Evolutionary conservation across 2,329 filamentous ascomycete species (phyloP).

Genomic region (Curvularia eragrostidis): DNA sequence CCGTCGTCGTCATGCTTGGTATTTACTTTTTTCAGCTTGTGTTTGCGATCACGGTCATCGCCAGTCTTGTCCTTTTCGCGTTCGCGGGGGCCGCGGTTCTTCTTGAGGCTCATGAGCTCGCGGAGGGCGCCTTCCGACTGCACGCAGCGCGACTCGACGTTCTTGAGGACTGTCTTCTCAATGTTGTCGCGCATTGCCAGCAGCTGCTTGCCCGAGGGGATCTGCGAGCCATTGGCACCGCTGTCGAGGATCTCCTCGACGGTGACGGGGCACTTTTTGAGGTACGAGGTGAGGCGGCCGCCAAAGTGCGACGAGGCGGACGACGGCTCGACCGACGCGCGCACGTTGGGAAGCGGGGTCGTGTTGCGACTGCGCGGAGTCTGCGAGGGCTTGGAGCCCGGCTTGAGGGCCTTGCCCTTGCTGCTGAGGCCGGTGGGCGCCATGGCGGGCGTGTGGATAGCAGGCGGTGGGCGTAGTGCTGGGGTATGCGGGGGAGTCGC

Average conservation of each 20-base stretch:
- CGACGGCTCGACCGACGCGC: slow-evolving; percentile 53
- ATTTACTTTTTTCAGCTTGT: slow-evolving; percentile 66
- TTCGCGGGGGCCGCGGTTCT: slow-evolving; percentile 64
- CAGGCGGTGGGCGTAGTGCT: not conserved
- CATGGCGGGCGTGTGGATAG: slow-evolving; percentile 30
- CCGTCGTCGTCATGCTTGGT: slow-evolving; percentile 78
- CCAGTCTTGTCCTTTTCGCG: slow-evolving; percentile 57
- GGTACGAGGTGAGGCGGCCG: slow-evolving; percentile 61
- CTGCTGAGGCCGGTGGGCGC: slow-evolving; percentile 44
- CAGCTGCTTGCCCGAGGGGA: slow-evolving; percentile 67
- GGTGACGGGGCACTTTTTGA: slow-evolving; percentile 63
- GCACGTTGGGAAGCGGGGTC: slow-evolving; percentile 68
- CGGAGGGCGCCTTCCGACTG: slow-evolving; percentile 78
- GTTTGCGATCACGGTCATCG: slow-evolving; percentile 55
- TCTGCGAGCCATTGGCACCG: slow-evolving; percentile 59
- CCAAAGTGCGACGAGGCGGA: slow-evolving; percentile 65
- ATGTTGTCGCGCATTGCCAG: slow-evolving; percentile 70
- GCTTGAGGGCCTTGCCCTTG: slow-evolving; percentile 61
- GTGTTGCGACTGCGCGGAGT: slow-evolving; percentile 72
- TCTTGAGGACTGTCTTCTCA: slow-evolving; percentile 60
- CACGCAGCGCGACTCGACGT: slow-evolving; percentile 61
- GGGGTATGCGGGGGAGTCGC: slow-evolving; percentile 19
- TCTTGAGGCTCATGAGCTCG: slow-evolving; percentile 69
- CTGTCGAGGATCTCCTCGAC: slow-evolving; percentile 75
- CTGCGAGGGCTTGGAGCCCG: slow-evolving; percentile 37